Percentiles rank a stretch among this genome's conserved stretches.
phyloP scores from a whole-genome alignment of 164 flowering plant species.

The Tetrastigma voinierianum region DNA sequence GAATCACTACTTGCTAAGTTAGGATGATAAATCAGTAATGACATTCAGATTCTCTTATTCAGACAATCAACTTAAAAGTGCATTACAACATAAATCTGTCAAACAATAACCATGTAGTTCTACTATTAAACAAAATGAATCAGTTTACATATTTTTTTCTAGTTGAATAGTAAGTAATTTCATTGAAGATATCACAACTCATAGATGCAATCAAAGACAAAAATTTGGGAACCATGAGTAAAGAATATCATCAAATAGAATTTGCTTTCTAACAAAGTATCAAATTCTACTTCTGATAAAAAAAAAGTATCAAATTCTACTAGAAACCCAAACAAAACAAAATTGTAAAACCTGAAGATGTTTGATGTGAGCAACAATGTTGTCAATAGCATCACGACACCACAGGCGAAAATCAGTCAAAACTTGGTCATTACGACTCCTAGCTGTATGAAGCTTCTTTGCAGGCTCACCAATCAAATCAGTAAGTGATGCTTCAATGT shows the following conservation, averaged over 20 bases:
- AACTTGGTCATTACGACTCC: conserved; percentile 97
- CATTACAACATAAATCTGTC: too few relatives aligned
- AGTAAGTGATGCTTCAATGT: conserved; percentile 96
- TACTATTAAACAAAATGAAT: too few relatives aligned
- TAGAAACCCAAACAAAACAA: background rate
- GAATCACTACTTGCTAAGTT: background rate
- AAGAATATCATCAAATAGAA: too few relatives aligned
- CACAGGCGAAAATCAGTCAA: conserved; percentile 89
- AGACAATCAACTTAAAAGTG: background rate
- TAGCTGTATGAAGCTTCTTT: conserved; percentile 94
- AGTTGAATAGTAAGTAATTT: too few relatives aligned
- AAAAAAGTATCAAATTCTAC: background rate
- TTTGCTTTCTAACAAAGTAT: background rate
- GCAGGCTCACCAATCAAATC: conserved; percentile 98
- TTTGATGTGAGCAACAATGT: conserved; percentile 40
- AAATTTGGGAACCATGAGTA: too few relatives aligned
- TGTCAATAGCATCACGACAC: conserved; percentile 97
- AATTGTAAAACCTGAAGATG: conserved; percentile 58
- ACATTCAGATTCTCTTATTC: background rate
- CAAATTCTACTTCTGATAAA: background rate
- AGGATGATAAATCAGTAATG: background rate
- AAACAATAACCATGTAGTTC: too few relatives aligned
- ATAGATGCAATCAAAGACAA: too few relatives aligned
- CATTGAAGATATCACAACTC: too few relatives aligned
- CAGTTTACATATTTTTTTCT: too few relatives aligned